Base-by-base conservation (phyloP, 2,329 filamentous ascomycete genomes). In the Rhynchosporium secalis region DNA sequence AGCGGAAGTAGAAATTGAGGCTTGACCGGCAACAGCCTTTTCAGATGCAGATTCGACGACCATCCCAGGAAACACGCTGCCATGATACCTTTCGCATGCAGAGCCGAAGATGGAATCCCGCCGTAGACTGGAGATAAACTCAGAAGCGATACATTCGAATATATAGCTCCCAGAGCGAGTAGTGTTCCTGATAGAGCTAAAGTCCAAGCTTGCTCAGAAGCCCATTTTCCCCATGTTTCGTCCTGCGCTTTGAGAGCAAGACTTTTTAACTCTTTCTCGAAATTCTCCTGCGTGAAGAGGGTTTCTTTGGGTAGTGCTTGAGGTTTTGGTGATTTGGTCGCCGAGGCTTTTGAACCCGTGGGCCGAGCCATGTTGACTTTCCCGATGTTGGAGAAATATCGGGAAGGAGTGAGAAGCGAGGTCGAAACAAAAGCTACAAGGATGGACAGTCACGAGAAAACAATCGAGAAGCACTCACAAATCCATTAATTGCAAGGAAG, bases 41-140 rank as follows among this genome's bases (percentile, higher is more conserved):
- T 77, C 43, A 90, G 72, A 12, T 81, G 77, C 54, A 87, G 73
- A 72, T 90, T 90, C 31, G 83, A 81, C 8, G 90, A 82, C 83
- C 91, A 91, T 40, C 91, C 92, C 15, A 86, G 75, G 65, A 92
- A 87, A 64, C 86, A 85, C 33, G 85, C 86, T 3, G 83, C 78
- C 69, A 86, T 86, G 65, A 92, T 78, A 64, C 86, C 81, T 72
- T 84, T 83, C 57, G 81, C 78, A 74, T 97, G 94, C 75, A 88
- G 89, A 67, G 88, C 80, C 1, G 85, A 83, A 0, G 92, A 81
- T 1, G 94, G 90, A 43, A 96, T 90, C 15, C 88, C 86, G 58
- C 95, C 95, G 76, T 96, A 98, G 10, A 96, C 89, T 1, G 95
- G 95, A 26, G 92, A 90, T 40, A 98, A 80, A 45, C 85, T 87